Conservation (phyloP, 2,329 filamentous ascomycete genomes). For the Arthrobotrys megalospora region DNA sequence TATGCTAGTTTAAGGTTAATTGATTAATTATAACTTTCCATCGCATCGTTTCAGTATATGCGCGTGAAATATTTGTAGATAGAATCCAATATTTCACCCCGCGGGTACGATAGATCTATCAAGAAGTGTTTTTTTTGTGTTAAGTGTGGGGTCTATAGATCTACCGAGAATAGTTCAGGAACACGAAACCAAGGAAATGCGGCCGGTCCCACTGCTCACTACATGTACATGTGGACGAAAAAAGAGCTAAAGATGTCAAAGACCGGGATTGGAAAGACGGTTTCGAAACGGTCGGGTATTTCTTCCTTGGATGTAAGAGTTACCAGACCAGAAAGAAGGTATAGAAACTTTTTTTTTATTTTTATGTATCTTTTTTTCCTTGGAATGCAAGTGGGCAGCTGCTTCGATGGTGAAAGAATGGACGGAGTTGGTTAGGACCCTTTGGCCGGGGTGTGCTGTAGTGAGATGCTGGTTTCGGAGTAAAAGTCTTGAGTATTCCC, state of each 20-base stretch:
- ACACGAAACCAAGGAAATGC: constrained; percentile 20
- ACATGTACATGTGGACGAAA: not conserved
- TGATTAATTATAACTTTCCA: not conserved
- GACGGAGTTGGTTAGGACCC: constrained; percentile 7
- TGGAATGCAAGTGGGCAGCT: not conserved
- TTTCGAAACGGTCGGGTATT: constrained; percentile 2
- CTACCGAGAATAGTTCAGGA: constrained; percentile 7
- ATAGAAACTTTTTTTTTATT: not conserved
- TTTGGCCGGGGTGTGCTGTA: not conserved
- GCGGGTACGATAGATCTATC: not conserved
- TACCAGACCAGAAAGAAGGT: no score
- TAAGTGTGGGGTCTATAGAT: not conserved
- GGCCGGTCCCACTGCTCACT: not conserved
- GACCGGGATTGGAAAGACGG: constrained; percentile 7
- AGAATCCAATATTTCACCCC: not conserved
- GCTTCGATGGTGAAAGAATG: not conserved
- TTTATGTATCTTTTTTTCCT: not conserved
- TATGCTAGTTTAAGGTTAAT: not conserved
- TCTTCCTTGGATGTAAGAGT: not conserved
- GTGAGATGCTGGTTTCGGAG: not conserved
- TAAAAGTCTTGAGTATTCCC: not conserved
- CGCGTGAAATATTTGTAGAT: not conserved
- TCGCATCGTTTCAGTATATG: not conserved
- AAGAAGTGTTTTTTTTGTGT: not conserved
- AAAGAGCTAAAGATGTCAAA: no score